These are phyloP conservation scores for Ramaria rubella DNA, from an alignment of 768 basidiomycete species.

Conservation along the genomic window DNA sequence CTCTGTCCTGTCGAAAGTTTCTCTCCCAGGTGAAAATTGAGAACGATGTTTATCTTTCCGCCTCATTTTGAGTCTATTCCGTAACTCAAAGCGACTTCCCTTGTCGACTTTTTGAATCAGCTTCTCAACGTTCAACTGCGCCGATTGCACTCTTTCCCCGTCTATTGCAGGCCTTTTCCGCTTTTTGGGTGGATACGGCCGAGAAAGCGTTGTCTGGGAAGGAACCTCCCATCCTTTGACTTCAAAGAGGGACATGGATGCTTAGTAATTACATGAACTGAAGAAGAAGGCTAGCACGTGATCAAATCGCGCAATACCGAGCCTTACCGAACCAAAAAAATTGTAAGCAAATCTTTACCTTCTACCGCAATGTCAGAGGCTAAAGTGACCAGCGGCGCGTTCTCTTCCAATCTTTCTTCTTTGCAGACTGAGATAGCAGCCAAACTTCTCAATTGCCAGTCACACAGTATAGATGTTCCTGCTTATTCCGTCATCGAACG, in stretches of 20 bases:
- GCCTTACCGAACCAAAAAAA: no score
- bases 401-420: not conserved
- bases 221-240: constrained; percentile 65
- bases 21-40: not conserved
- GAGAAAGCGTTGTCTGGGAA: constrained; percentile 29
- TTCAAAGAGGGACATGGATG: constrained; percentile 54
- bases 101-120: constrained; percentile 43
- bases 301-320: not conserved
- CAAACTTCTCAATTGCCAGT: not conserved
- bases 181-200: constrained; percentile 39
- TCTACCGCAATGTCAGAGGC: not conserved
- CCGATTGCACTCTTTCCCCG: constrained; percentile 26
- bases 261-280: not conserved
- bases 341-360: not conserved
- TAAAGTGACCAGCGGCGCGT: not conserved
- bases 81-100: constrained; percentile 4
- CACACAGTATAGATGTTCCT: constrained; percentile 1
- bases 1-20: not conserved
- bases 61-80: constrained; percentile 13
- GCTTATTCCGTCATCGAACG: constrained; percentile 48
- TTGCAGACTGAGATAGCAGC: not conserved
- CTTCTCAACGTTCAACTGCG: constrained; percentile 54
- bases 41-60: constrained; percentile 6
- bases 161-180: constrained; percentile 41
- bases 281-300: not conserved